Evolutionary conservation across 2,329 filamentous ascomycete species (phyloP), one percentile per base, ranked within the genome.

Genomic region (Pezicula rhizophila): DNA sequence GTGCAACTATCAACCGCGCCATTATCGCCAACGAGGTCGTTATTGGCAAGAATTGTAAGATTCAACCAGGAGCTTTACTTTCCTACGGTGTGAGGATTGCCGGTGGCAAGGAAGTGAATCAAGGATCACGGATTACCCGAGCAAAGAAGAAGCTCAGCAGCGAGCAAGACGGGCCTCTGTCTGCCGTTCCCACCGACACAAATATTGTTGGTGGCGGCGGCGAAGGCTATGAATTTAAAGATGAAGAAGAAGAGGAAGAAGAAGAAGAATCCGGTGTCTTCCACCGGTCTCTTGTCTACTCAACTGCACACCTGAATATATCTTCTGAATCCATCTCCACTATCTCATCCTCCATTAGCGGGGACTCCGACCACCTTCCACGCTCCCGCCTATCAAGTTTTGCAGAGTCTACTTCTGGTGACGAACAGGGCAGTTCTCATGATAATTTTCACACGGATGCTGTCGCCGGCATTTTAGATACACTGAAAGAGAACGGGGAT

Each of bases 381-480:
- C 75, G 80, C 51, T 84, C 82, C 0, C 78, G 84, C 48, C 77
- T 82, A 34, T 83, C 80, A 25, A 89, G 84, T 41, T 89, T 91
- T 61, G 78, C 85, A 37, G 90, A 86, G 0, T 80, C 87, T 41
- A 78, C 84, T 57, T 88, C 85, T 1, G 80, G 82, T 14, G 77
- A 81, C 46, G 72, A 70, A 45, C 68, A 61, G 26, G 70, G 68
- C 50, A 69, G 68, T 50, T 54, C 62, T 45, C 71, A 76, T 18
- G 75, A 78, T 50, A 75, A 82, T 50, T 97, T 97, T 76, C 88
- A 96, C 65, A 77, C 85, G 52, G 92, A 96, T 62, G 92, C 92
- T 23, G 87, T 92, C 3, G 77, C 84, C 55, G 92, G 89, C 52
- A 79, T 97, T n/a, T 78, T 91, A 53, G 91, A 96, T 61, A 87